Evolutionary conservation across 148 eudicot species (phyloP).

Genomic region (Heliosperma pusillum): DNA sequence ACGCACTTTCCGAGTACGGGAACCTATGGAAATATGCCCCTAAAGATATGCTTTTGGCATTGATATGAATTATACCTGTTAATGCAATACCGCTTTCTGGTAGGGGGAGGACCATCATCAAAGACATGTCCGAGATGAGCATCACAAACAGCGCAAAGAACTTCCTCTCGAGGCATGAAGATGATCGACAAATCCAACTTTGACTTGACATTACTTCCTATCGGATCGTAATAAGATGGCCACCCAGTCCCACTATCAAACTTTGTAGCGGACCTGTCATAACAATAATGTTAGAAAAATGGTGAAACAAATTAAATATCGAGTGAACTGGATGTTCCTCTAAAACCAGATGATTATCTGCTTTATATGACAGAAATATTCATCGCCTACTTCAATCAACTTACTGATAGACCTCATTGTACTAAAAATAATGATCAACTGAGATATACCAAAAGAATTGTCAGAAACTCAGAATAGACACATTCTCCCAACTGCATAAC

Average conservation of each 20-base stretch:
- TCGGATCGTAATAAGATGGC: conserved; percentile 80
- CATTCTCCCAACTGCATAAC: too few relatives aligned
- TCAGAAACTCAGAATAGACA: too few relatives aligned
- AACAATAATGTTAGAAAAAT: not conserved
- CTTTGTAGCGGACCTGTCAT: conserved; percentile 71
- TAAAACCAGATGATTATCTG: too few relatives aligned
- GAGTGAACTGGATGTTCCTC: too few relatives aligned
- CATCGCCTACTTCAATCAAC: too few relatives aligned
- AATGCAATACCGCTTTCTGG: conserved; percentile 86
- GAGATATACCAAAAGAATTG: too few relatives aligned
- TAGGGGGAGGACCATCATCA: conserved; percentile 90
- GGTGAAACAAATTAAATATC: too few relatives aligned
- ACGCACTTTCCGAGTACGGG: not conserved
- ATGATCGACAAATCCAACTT: conserved; percentile 79
- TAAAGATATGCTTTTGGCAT: not conserved
- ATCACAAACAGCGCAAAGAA: conserved; percentile 69
- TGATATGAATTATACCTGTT: conserved; percentile 46
- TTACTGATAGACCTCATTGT: too few relatives aligned
- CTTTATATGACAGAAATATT: too few relatives aligned
- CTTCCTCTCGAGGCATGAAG: conserved; percentile 93
- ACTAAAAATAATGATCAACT: too few relatives aligned
- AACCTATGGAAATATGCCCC: not conserved
- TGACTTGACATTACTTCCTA: conserved; percentile 77
- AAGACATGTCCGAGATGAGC: conserved; percentile 93
- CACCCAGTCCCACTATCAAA: conserved; percentile 97